Percentiles rank a stretch among this genome's conserved stretches.
Evolutionary conservation across 108 stramenopile genomes (phyloP).

Genomic region (Aurantiochytrium sp.): DNA sequence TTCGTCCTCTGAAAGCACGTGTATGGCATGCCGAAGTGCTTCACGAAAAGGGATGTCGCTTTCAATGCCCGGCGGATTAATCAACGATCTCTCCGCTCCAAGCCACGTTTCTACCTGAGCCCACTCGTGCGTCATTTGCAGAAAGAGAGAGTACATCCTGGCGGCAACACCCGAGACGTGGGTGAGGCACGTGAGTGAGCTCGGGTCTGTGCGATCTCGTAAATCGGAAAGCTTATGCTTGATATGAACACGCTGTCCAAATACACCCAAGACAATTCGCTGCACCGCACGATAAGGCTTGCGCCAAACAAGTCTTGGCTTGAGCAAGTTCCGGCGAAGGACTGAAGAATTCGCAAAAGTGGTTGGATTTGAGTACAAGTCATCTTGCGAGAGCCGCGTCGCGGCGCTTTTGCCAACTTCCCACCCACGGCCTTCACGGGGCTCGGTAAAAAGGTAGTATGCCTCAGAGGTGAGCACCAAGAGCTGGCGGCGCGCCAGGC

Average conservation of each 20-base stretch:
- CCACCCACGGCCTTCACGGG: background rate
- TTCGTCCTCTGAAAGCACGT: background rate
- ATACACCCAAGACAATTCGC: background rate
- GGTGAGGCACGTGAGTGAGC: background rate
- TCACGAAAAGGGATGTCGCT: background rate
- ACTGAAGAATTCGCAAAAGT: background rate
- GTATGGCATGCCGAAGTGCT: background rate
- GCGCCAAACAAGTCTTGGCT: background rate
- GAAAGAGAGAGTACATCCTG: background rate
- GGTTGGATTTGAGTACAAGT: background rate
- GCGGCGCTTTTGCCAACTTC: background rate
- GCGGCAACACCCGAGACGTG: background rate
- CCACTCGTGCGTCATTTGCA: constrained; percentile 2
- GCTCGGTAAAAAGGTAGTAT: background rate
- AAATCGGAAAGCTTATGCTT: background rate
- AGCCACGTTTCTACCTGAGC: background rate
- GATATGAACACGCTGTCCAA: constrained; percentile 3
- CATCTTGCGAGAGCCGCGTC: background rate
- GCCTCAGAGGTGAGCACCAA: background rate
- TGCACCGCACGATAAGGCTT: background rate
- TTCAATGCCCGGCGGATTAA: background rate
- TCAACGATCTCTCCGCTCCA: background rate
- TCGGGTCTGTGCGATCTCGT: background rate
- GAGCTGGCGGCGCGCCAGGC: background rate
- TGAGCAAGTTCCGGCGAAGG: background rate